Percentiles rank a stretch among this genome's conserved stretches.
These are phyloP conservation scores for Podaxis sp. DNA, from an alignment of 768 basidiomycete genomes.

Conservation along the genomic window DNA sequence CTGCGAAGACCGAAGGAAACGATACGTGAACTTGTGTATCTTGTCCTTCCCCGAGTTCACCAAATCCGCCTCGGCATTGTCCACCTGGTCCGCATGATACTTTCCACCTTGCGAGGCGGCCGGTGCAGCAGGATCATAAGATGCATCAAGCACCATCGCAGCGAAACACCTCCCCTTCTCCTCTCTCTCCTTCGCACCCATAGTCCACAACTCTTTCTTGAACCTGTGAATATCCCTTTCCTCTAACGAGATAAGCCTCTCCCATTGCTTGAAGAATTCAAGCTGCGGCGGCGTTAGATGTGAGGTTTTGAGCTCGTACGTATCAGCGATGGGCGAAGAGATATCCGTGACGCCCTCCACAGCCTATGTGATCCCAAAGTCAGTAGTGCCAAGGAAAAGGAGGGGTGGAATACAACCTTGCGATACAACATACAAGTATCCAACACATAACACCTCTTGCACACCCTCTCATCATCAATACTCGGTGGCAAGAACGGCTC, in stretches of 20 bases:
- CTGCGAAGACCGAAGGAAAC: conserved; percentile 43
- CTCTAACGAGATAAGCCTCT: conserved; percentile 74
- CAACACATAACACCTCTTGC: conserved; percentile 75
- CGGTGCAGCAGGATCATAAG: conserved; percentile 26
- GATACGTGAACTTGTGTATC: conserved; percentile 79
- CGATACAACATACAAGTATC: conserved; percentile 95
- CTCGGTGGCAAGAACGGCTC: conserved; percentile 76
- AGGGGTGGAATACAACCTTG: conserved; percentile 37
- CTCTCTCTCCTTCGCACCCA: conserved; percentile 77
- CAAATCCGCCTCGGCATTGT: conserved; percentile 8
- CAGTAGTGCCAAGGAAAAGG: not conserved
- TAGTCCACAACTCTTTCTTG: conserved; percentile 91
- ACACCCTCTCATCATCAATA: conserved; percentile 75
- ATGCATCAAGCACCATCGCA: conserved; percentile 64
- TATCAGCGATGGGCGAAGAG: conserved; percentile 52
- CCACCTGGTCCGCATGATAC: conserved; percentile 8
- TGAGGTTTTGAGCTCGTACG: conserved; percentile 74
- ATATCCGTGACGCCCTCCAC: conserved; percentile 10
- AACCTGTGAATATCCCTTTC: conserved; percentile 84
- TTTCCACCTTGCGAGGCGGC: not conserved
- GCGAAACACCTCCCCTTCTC: conserved; percentile 80
- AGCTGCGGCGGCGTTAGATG: conserved; percentile 68
- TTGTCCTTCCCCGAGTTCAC: conserved; percentile 35
- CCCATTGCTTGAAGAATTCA: conserved; percentile 90
- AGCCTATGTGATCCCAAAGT: not conserved